Evolutionary conservation across 1,139 yeast genomes (phyloP), one percentile per base, ranked within the genome.

Genomic region (Geotrichum macrosporum): DNA sequence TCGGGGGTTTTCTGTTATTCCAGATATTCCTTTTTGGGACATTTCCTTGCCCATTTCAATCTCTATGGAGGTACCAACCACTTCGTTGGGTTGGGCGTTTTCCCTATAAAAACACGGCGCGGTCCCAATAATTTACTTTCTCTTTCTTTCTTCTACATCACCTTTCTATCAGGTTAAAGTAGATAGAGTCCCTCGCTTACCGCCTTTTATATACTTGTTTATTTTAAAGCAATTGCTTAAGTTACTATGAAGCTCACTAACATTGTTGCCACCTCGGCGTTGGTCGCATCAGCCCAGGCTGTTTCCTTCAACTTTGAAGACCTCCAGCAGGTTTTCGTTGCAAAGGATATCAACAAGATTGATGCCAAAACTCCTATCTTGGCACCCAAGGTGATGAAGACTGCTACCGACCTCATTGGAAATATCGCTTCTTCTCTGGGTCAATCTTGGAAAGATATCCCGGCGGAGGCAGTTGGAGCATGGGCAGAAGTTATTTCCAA

Each of bases 401-500:
- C 49, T 16, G 49, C 49, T 15, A 19, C 43, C 4, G 33, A 32
- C 15, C 36, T 54, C 31, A 50, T 57, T 44, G 35, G 33, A 39
- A 46, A 49, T 18, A 46, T 61, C 30, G 64, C 63, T 30, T 50
- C 51, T 31, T 50, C 53, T 13, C 44, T 59, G 18, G 64, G 63
- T 22, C 57, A 59, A 32, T 49, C 55, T 29, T 35, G 54, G 53
- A 56, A 58, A 9, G 60, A 58, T 37, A 52, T 60, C 33, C 63
- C 64, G 36, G 38, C 45, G 6, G 53, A 55, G 29, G 62, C 64
- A 16, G 39, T 58, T 41, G 56, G 53, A 16, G 55, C 58, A n/a
- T 61, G 65, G 65, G 54, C 58, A 38, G 59, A 59, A 39, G 62
- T 57, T 21, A 40, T 50, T 13, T 36, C 40, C 2, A 41, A 45